Percentiles rank a stretch among this genome's conserved stretches.
Conservation (phyloP, 495 filamentous ascomycete species). For the Penicillium lagena region DNA sequence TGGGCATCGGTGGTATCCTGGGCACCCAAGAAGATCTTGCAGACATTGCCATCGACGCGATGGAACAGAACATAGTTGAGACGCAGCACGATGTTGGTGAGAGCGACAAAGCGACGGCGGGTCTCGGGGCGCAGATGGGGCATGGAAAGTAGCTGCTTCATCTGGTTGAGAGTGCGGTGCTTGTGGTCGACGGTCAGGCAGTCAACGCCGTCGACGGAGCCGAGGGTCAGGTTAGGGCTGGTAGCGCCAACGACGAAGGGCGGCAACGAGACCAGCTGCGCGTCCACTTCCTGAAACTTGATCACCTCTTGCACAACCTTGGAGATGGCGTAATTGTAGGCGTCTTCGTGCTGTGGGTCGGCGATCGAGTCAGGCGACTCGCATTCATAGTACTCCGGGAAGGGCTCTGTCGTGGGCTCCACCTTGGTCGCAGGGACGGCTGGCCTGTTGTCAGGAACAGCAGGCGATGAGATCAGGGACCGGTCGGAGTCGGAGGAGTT, state of each 20-base stretch:
- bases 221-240: too few species aligned
- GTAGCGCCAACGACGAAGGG: not conserved
- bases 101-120: conserved; percentile 14
- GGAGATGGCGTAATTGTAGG: conserved; percentile 16
- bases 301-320: conserved; percentile 16
- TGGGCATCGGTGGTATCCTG: conserved; percentile 3
- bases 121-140: conserved; percentile 3
- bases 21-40: conserved; percentile 2
- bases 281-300: conserved; percentile 9
- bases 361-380: not conserved
- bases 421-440: too few species aligned
- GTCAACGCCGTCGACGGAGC: too few species aligned
- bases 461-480: not conserved
- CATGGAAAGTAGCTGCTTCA: conserved; percentile 10
- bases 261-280: not conserved
- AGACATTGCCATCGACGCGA: not conserved
- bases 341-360: conserved; percentile 6
- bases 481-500: conserved; percentile 4
- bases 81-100: conserved; percentile 18
- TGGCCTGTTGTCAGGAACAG: too few species aligned
- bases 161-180: conserved; percentile 6
- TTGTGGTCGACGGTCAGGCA: not conserved
- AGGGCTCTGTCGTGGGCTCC: conserved; percentile 17
- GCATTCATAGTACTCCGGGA: conserved; percentile 27
- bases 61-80: conserved; percentile 19